Evolutionary conservation across 2,329 filamentous ascomycete genomes (phyloP).

Genomic region (Leptosphaerulina australis): DNA sequence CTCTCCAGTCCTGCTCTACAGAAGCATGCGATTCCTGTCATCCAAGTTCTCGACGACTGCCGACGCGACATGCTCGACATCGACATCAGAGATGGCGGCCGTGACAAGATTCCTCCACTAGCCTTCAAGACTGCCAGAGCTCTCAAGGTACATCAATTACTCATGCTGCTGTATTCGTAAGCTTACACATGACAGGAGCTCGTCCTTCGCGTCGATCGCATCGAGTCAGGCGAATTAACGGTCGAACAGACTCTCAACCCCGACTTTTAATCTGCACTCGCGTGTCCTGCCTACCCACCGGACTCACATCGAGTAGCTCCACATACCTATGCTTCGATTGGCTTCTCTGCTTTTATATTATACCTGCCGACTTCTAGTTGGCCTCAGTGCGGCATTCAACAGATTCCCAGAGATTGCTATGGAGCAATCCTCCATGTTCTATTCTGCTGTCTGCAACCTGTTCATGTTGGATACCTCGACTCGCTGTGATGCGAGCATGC

Average conservation of each 20-base stretch:
- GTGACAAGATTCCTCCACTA: conserved; percentile 73
- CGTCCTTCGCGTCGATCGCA: conserved; percentile 50
- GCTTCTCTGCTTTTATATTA: conserved; percentile 1
- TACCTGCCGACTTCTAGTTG: background rate
- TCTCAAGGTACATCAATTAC: conserved; percentile 65
- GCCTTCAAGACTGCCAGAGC: conserved; percentile 86
- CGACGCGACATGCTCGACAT: conserved; percentile 68
- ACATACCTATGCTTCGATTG: background rate
- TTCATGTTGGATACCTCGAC: conserved; percentile 20
- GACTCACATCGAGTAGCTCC: background rate
- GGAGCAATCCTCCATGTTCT: background rate
- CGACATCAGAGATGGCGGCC: conserved; percentile 66
- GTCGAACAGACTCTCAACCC: conserved; percentile 42
- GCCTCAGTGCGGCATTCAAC: conserved; percentile 3
- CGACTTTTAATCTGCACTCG: conserved; percentile 33
- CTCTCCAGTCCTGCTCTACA: conserved; percentile 59
- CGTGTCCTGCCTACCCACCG: background rate
- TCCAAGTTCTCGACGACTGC: conserved; percentile 66
- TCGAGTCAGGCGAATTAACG: conserved; percentile 48
- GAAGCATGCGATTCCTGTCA: conserved; percentile 58
- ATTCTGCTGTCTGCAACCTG: background rate
- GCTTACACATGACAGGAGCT: conserved; percentile 42
- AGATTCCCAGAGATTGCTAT: background rate
- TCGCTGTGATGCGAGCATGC: conserved; percentile 16
- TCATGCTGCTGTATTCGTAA: background rate